Evolutionary conservation across 345 rosid species (phyloP).

Genomic region (Linum tenue): DNA sequence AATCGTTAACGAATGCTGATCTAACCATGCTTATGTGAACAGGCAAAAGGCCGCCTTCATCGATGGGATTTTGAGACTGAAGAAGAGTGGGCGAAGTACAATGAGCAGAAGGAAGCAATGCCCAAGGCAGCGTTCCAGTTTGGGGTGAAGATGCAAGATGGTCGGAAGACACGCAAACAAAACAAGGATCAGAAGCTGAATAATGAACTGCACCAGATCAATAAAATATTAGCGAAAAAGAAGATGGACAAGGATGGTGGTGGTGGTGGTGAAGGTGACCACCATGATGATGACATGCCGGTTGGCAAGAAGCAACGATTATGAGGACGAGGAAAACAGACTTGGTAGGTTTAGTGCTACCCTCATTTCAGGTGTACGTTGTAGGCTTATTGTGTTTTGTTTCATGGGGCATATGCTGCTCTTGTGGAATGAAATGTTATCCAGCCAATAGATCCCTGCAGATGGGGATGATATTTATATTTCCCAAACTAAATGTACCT

Average conservation of each 20-base stretch:
- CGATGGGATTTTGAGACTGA: constrained; percentile 99
- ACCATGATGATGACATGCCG: constrained; percentile 38
- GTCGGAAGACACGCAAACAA: constrained; percentile 87
- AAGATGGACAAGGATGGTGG: constrained; percentile 58
- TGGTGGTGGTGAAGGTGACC: constrained; percentile 29
- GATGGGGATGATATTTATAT: too few relatives aligned
- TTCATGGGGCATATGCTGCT: background rate
- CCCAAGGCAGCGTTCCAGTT: constrained; percentile 99
- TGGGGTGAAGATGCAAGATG: constrained; percentile 99
- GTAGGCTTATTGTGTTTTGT: background rate
- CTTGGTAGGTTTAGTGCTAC: background rate
- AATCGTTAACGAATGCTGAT: constrained; percentile 1
- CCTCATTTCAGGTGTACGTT: background rate
- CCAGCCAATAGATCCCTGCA: too few relatives aligned
- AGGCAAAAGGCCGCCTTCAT: constrained; percentile 97
- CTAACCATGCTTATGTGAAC: constrained; percentile 10
- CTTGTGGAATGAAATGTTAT: background rate
- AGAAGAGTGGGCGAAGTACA: constrained; percentile 93
- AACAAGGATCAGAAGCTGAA: constrained; percentile 91
- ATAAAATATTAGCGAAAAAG: constrained; percentile 83
- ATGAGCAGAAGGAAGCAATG: constrained; percentile 99
- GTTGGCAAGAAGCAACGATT: constrained; percentile 49
- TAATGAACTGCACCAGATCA: constrained; percentile 83
- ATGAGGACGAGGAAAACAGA: constrained; percentile 9
- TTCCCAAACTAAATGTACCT: too few relatives aligned